A percentile compares a stretch with the other conserved stretches of the same genome.
Conservation (phyloP, 2,329 filamentous ascomycete species). For the Apiospora kogelbergensis region DNA sequence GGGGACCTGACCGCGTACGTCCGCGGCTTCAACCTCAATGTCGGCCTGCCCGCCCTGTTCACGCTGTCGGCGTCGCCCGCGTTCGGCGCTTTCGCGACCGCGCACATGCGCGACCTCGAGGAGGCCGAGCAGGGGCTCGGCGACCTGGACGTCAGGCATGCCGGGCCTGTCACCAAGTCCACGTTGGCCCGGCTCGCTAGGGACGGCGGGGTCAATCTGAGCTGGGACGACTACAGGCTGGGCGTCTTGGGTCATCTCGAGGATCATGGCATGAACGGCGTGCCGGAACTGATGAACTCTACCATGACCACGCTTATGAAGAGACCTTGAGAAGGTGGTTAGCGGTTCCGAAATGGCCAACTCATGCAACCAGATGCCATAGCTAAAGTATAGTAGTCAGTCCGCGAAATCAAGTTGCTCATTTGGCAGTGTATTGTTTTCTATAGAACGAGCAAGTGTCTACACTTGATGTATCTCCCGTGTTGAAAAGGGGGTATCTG, state of each 20-base stretch:
- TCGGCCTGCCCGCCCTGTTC: conserved; percentile 51
- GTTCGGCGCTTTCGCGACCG: conserved; percentile 55
- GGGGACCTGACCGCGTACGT: conserved; percentile 49
- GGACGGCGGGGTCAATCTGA: conserved; percentile 64
- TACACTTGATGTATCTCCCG: background rate
- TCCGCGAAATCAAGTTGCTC: background rate
- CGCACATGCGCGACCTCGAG: conserved; percentile 56
- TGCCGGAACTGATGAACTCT: conserved; percentile 73
- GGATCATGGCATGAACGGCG: conserved; percentile 61
- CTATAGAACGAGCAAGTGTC: background rate
- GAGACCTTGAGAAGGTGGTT: conserved; percentile 25
- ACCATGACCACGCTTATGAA: conserved; percentile 75
- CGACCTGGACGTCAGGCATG: conserved; percentile 51
- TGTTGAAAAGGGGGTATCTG: conserved; percentile 13
- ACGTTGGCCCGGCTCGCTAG: conserved; percentile 63
- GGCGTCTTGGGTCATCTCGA: conserved; percentile 71
- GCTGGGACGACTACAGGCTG: conserved; percentile 74
- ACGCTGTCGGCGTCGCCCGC: conserved; percentile 59
- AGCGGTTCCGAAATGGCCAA: background rate
- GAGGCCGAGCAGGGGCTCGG: conserved; percentile 47
- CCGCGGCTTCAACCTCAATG: conserved; percentile 43
- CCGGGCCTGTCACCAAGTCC: conserved; percentile 68
- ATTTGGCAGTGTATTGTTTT: background rate
- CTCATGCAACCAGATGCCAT: background rate
- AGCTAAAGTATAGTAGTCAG: background rate